Evolutionary conservation across 176 grass and related monocot species (phyloP).

Genomic region (Cenchrus purpureus): DNA sequence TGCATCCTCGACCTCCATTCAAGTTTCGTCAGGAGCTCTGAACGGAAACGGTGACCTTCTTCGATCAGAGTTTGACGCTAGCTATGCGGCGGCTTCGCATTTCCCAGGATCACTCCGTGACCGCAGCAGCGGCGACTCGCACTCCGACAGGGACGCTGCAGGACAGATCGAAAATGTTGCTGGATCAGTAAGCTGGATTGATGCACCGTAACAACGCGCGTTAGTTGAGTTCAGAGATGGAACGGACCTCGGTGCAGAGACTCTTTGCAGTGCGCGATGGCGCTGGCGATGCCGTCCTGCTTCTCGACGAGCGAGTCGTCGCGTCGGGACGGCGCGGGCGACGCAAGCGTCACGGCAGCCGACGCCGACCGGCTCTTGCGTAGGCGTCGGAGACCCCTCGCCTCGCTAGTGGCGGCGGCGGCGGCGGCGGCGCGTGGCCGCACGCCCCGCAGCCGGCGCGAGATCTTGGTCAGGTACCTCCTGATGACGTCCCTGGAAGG

Average conservation of each 20-base stretch:
- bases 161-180: neutral
- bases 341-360: slow-evolving; percentile 28
- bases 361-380: slow-evolving; percentile 77
- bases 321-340: slow-evolving; percentile 39
- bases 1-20: slow-evolving; percentile 3
- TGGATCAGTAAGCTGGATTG: neutral
- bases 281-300: slow-evolving; percentile 90
- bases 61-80: neutral
- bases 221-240: neutral
- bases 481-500: slow-evolving; percentile 52
- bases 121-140: slow-evolving; percentile 56
- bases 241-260: slow-evolving; percentile 60
- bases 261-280: slow-evolving; percentile 98
- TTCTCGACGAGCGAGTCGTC: slow-evolving; percentile 75
- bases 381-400: slow-evolving; percentile 32
- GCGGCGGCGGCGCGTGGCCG: neutral
- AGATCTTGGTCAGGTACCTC: slow-evolving; percentile 71
- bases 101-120: slow-evolving; percentile 77
- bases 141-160: slow-evolving; percentile 42
- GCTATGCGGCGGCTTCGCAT: slow-evolving; percentile 6
- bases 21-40: slow-evolving; percentile 37
- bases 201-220: neutral
- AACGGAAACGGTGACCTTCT: slow-evolving; percentile 3
- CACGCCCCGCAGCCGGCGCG: slow-evolving; percentile 48
- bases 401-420: neutral